Conservation (phyloP, 208 protist genomes). For the Acanthamoeba triangularis region DNA sequence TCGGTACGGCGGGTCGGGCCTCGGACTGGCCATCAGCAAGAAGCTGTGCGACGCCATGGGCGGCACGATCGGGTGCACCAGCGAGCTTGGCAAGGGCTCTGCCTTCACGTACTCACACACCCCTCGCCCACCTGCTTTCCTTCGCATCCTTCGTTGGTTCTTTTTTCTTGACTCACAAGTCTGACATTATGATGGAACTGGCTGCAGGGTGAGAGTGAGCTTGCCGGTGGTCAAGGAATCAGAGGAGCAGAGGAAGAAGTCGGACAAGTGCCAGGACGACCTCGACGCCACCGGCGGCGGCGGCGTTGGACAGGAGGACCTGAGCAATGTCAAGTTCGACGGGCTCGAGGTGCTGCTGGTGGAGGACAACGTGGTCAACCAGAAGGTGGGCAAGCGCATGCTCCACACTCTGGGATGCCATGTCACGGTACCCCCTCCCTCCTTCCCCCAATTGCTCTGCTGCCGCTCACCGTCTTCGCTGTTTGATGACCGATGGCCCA, state of each 20-base stretch:
- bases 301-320: too few relatives aligned
- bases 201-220: not conserved
- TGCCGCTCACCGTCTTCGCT: not conserved
- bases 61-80: conserved; percentile 35
- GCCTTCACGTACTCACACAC: not conserved
- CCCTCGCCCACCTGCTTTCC: not conserved
- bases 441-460: not conserved
- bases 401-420: conserved; percentile 16
- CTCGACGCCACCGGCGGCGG: too few relatives aligned
- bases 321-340: not conserved
- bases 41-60: conserved; percentile 81
- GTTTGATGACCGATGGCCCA: not conserved
- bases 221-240: not conserved
- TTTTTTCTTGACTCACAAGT: not conserved
- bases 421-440: not conserved
- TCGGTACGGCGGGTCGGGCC: conserved; percentile 86
- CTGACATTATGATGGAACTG: not conserved
- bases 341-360: conserved; percentile 18
- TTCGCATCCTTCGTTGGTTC: too few relatives aligned
- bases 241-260: not conserved
- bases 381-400: conserved; percentile 45
- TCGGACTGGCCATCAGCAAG: conserved; percentile 87
- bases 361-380: conserved; percentile 50
- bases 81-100: conserved; percentile 26
- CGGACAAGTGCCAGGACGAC: not conserved